phyloP scores from a whole-genome alignment of 768 basidiomycete species.

The Cystofilobasidium ferigula region DNA sequence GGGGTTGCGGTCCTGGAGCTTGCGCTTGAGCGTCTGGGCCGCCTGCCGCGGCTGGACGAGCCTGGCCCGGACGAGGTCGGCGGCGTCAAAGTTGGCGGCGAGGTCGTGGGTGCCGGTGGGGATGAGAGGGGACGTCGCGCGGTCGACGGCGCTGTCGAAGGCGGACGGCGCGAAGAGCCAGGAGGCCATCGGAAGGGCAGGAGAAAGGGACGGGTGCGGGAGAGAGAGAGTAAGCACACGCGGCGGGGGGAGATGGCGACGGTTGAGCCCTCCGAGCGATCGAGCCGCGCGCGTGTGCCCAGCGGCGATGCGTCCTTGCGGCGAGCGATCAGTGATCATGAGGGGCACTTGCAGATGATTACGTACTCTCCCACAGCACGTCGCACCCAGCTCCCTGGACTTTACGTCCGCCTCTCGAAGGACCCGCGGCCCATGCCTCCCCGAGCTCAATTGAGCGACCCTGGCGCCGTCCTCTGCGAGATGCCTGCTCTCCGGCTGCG shows the following conservation, averaged over 20 bases:
- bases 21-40: conserved; percentile 77
- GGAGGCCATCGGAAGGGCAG: conserved; percentile 8
- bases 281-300: too few species aligned
- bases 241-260: not conserved
- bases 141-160: conserved; percentile 75
- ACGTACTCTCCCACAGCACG: too few species aligned
- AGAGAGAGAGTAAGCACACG: not conserved
- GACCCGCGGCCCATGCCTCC: too few species aligned
- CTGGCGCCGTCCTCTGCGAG: too few species aligned
- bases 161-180: conserved; percentile 16
- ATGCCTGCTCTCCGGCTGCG: too few species aligned
- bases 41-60: conserved; percentile 72
- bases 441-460: too few species aligned
- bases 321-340: too few species aligned
- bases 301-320: too few species aligned
- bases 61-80: conserved; percentile 91
- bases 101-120: conserved; percentile 80
- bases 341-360: too few species aligned
- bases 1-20: conserved; percentile 86
- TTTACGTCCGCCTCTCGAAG: too few species aligned
- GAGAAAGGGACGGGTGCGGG: not conserved
- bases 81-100: conserved; percentile 78
- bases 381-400: too few species aligned
- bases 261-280: too few species aligned
- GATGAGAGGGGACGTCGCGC: conserved; percentile 81